Conservation (phyloP, 352 stramenopile species). For the Albugo laibachii region DNA sequence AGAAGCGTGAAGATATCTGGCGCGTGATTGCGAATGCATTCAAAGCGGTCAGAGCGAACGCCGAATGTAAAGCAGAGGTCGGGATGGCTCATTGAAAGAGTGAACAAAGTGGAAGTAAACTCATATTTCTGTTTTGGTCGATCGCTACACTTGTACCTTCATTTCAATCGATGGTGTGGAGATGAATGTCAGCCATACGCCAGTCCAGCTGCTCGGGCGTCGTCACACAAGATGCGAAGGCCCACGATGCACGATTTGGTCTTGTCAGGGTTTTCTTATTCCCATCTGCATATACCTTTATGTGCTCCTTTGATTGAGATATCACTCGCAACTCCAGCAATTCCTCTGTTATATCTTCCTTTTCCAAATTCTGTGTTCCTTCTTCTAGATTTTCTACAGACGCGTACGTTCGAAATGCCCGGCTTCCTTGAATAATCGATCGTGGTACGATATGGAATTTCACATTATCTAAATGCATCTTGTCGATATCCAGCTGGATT, state of each 20-base stretch:
- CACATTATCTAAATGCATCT: conserved; percentile 20
- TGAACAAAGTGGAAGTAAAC: no score
- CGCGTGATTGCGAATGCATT: conserved; percentile 31
- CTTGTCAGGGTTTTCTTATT: conserved; percentile 14
- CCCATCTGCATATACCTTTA: conserved; percentile 16
- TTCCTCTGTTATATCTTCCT: conserved; percentile 6
- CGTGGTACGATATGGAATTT: conserved; percentile 5
- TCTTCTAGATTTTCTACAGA: neutral
- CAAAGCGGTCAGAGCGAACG: conserved; percentile 4
- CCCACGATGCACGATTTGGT: conserved; percentile 13
- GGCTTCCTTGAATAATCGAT: neutral
- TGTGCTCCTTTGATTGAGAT: conserved; percentile 20
- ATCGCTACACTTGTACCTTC: no score
- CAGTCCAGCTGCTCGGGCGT: conserved; percentile 34
- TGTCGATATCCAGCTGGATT: conserved; percentile 27
- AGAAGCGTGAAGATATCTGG: conserved; percentile 66
- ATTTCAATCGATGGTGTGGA: no score
- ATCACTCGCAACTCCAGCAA: conserved; percentile 21
- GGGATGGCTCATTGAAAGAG: no score
- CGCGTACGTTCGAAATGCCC: neutral
- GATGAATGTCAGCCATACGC: conserved; percentile 14
- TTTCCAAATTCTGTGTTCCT: neutral
- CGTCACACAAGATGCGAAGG: conserved; percentile 40
- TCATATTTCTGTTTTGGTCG: no score
- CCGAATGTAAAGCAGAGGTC: neutral